Evolutionary conservation across 352 stramenopile species (phyloP), one percentile per base, ranked within the genome.

Genomic region (Aphanomyces stellatus): DNA sequence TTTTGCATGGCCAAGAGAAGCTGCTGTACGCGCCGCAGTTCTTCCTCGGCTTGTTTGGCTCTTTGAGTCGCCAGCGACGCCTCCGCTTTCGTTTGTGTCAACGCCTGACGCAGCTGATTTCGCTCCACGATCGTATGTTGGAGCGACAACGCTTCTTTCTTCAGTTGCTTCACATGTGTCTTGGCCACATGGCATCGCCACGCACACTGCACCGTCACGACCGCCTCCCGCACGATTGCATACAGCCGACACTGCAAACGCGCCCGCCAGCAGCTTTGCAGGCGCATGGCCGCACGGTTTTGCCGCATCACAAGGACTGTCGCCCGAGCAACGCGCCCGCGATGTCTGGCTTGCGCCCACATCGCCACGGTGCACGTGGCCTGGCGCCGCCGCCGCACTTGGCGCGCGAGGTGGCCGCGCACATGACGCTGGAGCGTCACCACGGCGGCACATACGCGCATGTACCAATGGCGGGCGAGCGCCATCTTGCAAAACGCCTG

Each of bases 371-470:
- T 24, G n/a, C 60, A 51, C 34, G 72, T 71, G 8, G 70, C 72
- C 15, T 74, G 42, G 6, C 69, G 34, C 19, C 75, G 77, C 25
- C 65, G 62, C 17, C 5, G 25, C 48, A 67, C 61, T 11, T 74
- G 49, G 4, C 40, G 11, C 27, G 64, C 30, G 6, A 79, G 28
- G 76, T 79, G 89, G 8, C 34, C 67, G 0, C 71, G 70, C 17
- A 78, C 68, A 11, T 65, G 42, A 31, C 65, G 69, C 62, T 88
- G 81, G 30, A 90, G 69, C 34, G 72, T 55, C 13, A 41, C 62
- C 4, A 73, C 72, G 22, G 33, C 22, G 5, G 4, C 13, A 28
- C 42, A 24, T 13, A n/a, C 27, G 4, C 6, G 7, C 43, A 19
- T 35, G 35, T 43, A 59, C 25, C 30, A 22, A 30, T 48, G 22